phyloP scores from a whole-genome alignment of 179 eudicot genomes.

The Gypsophila paniculata region DNA sequence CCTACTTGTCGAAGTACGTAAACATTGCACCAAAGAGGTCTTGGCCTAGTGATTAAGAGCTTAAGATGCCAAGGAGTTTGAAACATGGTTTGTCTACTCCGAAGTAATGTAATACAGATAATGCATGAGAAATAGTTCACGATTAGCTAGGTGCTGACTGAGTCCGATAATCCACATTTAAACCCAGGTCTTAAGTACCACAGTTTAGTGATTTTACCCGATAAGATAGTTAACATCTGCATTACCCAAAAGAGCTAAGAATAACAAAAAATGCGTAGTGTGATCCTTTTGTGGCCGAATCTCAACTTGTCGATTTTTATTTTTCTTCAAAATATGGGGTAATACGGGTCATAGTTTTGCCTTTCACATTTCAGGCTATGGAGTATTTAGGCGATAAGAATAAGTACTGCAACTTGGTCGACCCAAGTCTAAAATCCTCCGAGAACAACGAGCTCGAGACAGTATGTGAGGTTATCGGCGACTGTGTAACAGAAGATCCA shows the following conservation, averaged over 20 bases:
- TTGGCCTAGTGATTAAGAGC: not conserved
- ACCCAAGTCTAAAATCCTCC: conserved; percentile 38
- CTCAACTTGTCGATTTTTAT: not conserved
- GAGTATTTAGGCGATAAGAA: conserved; percentile 32
- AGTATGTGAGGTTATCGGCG: conserved; percentile 32
- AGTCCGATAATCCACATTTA: too few relatives aligned
- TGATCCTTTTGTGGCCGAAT: not conserved
- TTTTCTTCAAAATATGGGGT: not conserved
- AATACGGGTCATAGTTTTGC: not conserved
- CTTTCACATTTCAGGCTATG: conserved; percentile 26
- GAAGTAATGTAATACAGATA: too few relatives aligned
- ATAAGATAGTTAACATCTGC: too few relatives aligned
- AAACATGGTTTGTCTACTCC: too few relatives aligned
- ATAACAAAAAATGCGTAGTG: not conserved
- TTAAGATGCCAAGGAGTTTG: not conserved
- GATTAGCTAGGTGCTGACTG: too few relatives aligned
- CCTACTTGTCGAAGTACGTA: not conserved
- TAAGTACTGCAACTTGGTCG: conserved; percentile 30
- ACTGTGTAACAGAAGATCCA: conserved; percentile 35
- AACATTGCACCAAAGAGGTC: not conserved
- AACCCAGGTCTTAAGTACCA: too few relatives aligned
- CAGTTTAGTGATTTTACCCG: too few relatives aligned
- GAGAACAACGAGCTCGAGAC: conserved; percentile 33
- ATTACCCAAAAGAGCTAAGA: not conserved
- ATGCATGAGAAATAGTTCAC: too few relatives aligned